Evolutionary conservation across 1,284 basidiomycete species (phyloP), one percentile per base, ranked within the genome.

Genomic region (Irpex sp.): DNA sequence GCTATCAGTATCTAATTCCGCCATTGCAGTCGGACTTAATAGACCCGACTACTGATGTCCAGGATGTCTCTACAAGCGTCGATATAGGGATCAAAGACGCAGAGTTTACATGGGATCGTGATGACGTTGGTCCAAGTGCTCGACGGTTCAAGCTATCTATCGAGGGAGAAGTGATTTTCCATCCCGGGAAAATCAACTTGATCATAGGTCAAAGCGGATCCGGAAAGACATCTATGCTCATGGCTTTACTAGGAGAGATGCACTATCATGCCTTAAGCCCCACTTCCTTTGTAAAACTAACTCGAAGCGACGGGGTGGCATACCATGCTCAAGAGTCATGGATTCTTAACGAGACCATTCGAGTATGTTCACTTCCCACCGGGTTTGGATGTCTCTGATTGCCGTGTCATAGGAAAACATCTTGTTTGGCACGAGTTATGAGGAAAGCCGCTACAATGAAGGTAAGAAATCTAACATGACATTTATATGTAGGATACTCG

Each of bases 241-340:
- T 26, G 21, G 21, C 21, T 26, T 26, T 26, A 26, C 21, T 26
- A 1, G 21, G 21, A 3, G 21, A 26, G 21, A 26, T 26, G 21
- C 21, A 26, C 21, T 26, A 26, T 66, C 71, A 80, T 13, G 79
- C 84, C 8, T 71, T 75, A 9, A 76, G 77, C 8, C 74, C 79
- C 15, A 80, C 80, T 36, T 83, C 87, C 0, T 88, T 84, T 80
- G 87, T 81, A 73, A 84, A 83, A 64, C 79, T 92, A 4, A 88
- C 90, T 13, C 79, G 87, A 5, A 72, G 76, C 1, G 81, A 82
- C 11, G 88, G 89, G 3, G 82, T 92, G 7, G 85, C 87, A 0
- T 92, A 88, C 73, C 86, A 87, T 5, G 84, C 88, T 0, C 90
- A 93, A 71, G 88, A 91, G 69, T 85, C 87, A 2, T 93, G 90